Percentiles rank a stretch among this genome's conserved stretches.
Conservation (phyloP, 345 rosid species). For the Populus alba region DNA sequence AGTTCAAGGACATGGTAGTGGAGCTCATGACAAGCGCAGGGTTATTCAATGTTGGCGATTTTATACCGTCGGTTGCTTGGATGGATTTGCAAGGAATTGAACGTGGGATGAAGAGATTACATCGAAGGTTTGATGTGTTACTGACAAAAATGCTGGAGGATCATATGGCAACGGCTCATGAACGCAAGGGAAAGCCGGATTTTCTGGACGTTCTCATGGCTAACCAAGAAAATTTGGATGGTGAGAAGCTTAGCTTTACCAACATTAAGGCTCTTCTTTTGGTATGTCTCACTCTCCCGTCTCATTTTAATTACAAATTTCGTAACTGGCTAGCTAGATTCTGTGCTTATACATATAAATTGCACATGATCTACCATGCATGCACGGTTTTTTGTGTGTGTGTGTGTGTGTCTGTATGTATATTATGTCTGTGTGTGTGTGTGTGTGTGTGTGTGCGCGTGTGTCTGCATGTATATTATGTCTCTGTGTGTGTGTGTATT, state of each 20-base stretch:
- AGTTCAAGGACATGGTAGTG: constrained; percentile 63
- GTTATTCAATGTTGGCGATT: constrained; percentile 53
- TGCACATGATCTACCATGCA: background rate
- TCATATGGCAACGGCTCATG: constrained; percentile 33
- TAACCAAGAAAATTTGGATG: constrained; percentile 20
- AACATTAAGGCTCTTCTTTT: constrained; percentile 58
- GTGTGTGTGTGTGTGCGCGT: no score
- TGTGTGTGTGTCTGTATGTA: no score
- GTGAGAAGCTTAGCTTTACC: constrained; percentile 33
- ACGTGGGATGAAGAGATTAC: constrained; percentile 51
- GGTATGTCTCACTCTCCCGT: constrained; percentile 21
- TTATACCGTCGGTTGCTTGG: constrained; percentile 55
- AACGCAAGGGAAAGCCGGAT: constrained; percentile 46
- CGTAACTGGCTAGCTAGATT: no score
- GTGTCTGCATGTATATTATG: no score
- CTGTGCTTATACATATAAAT: background rate
- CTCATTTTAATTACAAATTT: no score
- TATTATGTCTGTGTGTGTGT: no score
- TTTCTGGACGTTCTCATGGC: constrained; percentile 50
- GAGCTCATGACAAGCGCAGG: constrained; percentile 58
- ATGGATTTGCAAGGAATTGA: constrained; percentile 66
- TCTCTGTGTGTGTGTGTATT: no score
- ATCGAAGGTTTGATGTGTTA: constrained; percentile 41
- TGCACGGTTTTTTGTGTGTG: no score
- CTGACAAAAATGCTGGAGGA: constrained; percentile 50